These are phyloP conservation scores for Zygosaccharomyces pseudobailii DNA, from an alignment of 1,139 yeast genomes.

Conservation along the genomic window DNA sequence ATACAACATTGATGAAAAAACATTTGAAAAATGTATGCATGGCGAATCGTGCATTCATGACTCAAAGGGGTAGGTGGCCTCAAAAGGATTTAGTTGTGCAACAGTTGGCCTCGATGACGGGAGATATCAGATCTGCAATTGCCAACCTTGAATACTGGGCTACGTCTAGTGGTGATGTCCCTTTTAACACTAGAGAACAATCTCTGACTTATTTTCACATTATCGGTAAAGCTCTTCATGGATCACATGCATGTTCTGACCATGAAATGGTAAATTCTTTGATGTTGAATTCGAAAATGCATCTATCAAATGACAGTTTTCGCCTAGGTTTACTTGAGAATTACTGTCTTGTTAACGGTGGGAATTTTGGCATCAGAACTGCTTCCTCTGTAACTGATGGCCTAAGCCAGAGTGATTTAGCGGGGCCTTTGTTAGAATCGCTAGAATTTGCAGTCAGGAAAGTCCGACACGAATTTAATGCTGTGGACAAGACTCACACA, in stretches of 20 bases:
- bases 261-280: slow-evolving; percentile 36
- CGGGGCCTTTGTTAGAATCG: slow-evolving; percentile 17
- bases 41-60: slow-evolving; percentile 36
- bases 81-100: slow-evolving; percentile 37
- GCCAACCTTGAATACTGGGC: slow-evolving; percentile 68
- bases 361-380: slow-evolving; percentile 19
- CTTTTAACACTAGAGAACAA: slow-evolving; percentile 38
- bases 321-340: slow-evolving; percentile 44
- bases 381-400: slow-evolving; percentile 31
- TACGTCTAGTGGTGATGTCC: slow-evolving; percentile 15
- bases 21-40: slow-evolving; percentile 44
- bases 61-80: slow-evolving; percentile 37
- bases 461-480: slow-evolving; percentile 23
- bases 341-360: slow-evolving; percentile 35
- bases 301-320: slow-evolving; percentile 33
- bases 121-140: slow-evolving; percentile 76
- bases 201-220: slow-evolving; percentile 62
- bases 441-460: slow-evolving; percentile 31
- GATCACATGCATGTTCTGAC: slow-evolving; percentile 40
- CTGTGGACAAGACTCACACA: slow-evolving; percentile 3
- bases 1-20: slow-evolving; percentile 55
- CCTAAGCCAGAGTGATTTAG: slow-evolving; percentile 34
- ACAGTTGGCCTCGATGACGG: slow-evolving; percentile 42
- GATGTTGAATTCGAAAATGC: slow-evolving; percentile 29
- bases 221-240: slow-evolving; percentile 60